A percentile compares a stretch with the other conserved stretches of the same genome.
These are phyloP conservation scores for Comarum palustre DNA, from an alignment of 306 rosid species.

Conservation along the genomic window DNA sequence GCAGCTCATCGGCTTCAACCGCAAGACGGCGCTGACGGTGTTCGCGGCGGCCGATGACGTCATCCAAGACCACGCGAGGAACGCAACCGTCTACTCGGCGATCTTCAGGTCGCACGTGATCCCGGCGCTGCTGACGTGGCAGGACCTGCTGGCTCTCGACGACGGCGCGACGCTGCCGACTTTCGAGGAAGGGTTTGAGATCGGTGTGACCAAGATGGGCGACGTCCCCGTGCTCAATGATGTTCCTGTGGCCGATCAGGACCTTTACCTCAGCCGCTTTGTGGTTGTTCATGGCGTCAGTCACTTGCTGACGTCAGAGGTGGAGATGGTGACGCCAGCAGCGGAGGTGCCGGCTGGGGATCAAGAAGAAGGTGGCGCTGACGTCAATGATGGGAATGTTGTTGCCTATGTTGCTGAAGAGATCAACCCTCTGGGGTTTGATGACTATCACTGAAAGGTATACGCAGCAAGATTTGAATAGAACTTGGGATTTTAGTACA, in stretches of 20 bases:
- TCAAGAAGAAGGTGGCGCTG: neutral
- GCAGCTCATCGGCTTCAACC: constrained; percentile 13
- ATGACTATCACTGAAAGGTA: constrained; percentile 19
- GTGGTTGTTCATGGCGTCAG: constrained; percentile 39
- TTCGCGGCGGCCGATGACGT: constrained; percentile 37
- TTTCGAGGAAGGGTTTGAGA: constrained; percentile 29
- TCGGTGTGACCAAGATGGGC: constrained; percentile 27
- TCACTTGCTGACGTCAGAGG: constrained; percentile 23
- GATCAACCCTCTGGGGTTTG: neutral
- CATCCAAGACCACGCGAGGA: constrained; percentile 14
- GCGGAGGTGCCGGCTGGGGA: neutral
- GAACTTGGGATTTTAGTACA: neutral
- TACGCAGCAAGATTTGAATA: neutral
- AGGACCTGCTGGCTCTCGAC: constrained; percentile 20
- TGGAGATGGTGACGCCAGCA: neutral
- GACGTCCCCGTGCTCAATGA: constrained; percentile 31
- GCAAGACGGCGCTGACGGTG: constrained; percentile 28
- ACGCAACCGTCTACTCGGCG: constrained; percentile 18
- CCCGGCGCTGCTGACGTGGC: constrained; percentile 31
- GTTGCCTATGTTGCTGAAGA: constrained; percentile 5
- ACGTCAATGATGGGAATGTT: neutral
- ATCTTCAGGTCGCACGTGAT: constrained; percentile 33
- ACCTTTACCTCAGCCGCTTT: constrained; percentile 25
- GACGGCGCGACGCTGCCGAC: constrained; percentile 28
- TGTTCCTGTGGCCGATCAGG: constrained; percentile 18